phyloP scores from a whole-genome alignment of 192 early-diverging fungal species.

The Linnemannia elongata region DNA sequence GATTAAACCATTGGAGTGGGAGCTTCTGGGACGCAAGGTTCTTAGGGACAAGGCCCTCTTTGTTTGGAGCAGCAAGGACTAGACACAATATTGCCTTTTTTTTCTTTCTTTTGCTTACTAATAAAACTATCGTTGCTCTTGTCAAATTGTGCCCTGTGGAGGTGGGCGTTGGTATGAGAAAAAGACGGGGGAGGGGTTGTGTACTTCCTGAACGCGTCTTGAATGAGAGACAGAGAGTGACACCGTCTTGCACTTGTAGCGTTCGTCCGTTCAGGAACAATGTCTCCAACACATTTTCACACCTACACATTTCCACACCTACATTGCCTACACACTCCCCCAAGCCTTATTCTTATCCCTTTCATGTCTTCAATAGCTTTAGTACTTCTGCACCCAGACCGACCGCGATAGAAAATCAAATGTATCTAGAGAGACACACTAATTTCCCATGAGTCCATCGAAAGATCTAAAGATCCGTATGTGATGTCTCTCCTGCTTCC shows the following conservation, averaged over 20 bases:
- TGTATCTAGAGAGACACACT: no score
- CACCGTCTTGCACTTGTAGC: neutral
- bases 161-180: neutral
- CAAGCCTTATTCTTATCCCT: neutral
- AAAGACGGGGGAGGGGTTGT: neutral
- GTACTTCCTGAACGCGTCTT: neutral
- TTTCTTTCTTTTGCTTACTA: conserved; percentile 1
- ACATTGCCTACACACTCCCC: neutral
- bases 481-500: no score
- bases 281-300: neutral
- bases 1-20: conserved; percentile 81
- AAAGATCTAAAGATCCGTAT: no score
- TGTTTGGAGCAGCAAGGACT: conserved; percentile 66
- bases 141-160: neutral
- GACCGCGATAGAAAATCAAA: no score
- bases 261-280: neutral
- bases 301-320: neutral
- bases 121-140: neutral
- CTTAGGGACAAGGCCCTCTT: conserved; percentile 77
- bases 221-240: neutral
- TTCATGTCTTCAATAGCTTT: no score
- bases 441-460: no score
- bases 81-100: neutral
- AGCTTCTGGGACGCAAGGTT: conserved; percentile 73
- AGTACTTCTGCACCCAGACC: no score